Percentiles rank a stretch among this genome's conserved stretches.
Evolutionary conservation across 83 land plant species (phyloP).

Genomic region (Diphasiastrum complanatum): DNA sequence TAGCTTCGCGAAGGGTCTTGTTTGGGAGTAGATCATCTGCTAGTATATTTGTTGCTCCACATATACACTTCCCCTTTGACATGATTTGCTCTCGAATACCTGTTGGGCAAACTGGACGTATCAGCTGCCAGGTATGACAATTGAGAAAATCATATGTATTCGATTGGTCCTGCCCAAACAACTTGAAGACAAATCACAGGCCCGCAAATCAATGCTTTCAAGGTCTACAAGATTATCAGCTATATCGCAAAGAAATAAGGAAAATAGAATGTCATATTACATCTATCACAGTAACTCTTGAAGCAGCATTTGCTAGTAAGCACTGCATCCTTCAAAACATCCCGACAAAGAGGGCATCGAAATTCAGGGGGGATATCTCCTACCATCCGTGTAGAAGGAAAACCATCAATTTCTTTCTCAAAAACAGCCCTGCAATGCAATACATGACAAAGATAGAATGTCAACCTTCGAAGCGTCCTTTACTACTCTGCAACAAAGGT

Average conservation of each 20-base stretch:
- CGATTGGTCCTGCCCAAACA: slow-evolving; percentile 5
- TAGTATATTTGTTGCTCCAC: slow-evolving; percentile 69
- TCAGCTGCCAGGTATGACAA: background rate
- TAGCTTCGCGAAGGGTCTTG: slow-evolving; percentile 66
- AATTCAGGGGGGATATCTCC: slow-evolving; percentile 74
- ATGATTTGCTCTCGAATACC: slow-evolving; percentile 82
- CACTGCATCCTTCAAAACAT: slow-evolving; percentile 88
- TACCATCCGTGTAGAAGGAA: slow-evolving; percentile 50
- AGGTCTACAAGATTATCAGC: too few species aligned
- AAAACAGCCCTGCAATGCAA: slow-evolving; percentile 66
- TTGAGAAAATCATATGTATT: background rate
- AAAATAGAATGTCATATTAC: slow-evolving; percentile 33
- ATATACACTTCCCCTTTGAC: slow-evolving; percentile 61
- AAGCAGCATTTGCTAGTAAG: slow-evolving; percentile 88
- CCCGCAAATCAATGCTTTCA: background rate
- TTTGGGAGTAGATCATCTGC: slow-evolving; percentile 91
- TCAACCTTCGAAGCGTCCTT: too few species aligned
- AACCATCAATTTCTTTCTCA: slow-evolving; percentile 81
- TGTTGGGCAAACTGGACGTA: slow-evolving; percentile 12
- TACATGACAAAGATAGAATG: background rate
- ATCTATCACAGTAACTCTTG: slow-evolving; percentile 77
- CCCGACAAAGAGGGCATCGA: slow-evolving; percentile 75
- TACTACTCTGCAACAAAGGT: too few species aligned
- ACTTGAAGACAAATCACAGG: background rate
- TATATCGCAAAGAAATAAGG: slow-evolving; percentile 1